Percentiles rank a stretch among this genome's conserved stretches.
phyloP scores from a whole-genome alignment of 139 green algal species.

The Ostreobium quekettii region DNA sequence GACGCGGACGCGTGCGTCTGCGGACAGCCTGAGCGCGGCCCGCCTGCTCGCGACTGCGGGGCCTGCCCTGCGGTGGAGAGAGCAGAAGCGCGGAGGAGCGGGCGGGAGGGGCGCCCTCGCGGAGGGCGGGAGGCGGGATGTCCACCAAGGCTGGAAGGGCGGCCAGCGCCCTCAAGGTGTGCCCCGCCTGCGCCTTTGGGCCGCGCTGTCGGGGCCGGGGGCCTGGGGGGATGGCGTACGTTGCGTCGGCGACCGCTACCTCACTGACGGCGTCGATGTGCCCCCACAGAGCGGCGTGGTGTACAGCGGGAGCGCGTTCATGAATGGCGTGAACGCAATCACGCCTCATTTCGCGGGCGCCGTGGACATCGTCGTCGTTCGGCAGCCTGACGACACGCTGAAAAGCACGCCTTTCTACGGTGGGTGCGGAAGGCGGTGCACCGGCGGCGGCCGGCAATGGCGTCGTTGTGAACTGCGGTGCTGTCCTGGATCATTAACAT shows the following conservation, averaged over 20 bases:
- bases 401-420: constrained; percentile 83
- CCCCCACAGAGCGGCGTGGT: constrained; percentile 40
- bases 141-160: constrained; percentile 13
- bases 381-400: constrained; percentile 70
- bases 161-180: constrained; percentile 2
- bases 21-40: too few species aligned
- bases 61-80: too few species aligned
- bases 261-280: not conserved
- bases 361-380: constrained; percentile 84
- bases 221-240: not conserved
- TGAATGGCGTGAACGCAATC: constrained; percentile 46
- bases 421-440: constrained; percentile 19
- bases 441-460: not conserved
- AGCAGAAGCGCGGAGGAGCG: too few species aligned
- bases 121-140: too few species aligned
- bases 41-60: too few species aligned
- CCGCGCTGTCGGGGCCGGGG: not conserved
- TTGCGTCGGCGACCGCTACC: not conserved
- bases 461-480: not conserved
- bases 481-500: too few species aligned
- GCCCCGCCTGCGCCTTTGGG: not conserved
- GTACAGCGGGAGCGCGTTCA: constrained; percentile 41
- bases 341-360: constrained; percentile 73
- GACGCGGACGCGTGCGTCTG: too few species aligned
- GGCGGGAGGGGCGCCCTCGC: too few species aligned